phyloP scores from a whole-genome alignment of 164 flowering plant genomes.

The Platanus orientalis region DNA sequence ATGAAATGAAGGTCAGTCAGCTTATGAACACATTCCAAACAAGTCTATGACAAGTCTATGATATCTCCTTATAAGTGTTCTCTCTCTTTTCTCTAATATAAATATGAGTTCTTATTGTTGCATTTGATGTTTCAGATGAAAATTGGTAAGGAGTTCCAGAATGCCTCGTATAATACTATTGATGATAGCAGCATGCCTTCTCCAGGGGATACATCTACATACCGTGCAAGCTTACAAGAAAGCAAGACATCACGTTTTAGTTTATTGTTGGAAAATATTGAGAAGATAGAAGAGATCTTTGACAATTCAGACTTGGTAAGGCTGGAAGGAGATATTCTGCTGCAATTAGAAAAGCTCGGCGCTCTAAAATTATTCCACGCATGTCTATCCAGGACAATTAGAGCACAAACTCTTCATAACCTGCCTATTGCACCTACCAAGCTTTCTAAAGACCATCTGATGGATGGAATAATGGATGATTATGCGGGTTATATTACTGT shows the following conservation, averaged over 20 bases:
- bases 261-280: conserved; percentile 56
- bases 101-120: conserved; percentile 6
- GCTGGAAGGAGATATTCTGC: conserved; percentile 69
- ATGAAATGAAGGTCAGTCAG: conserved; percentile 40
- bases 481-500: conserved; percentile 20
- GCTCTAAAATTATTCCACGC: conserved; percentile 64
- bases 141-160: conserved; percentile 15
- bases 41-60: too few relatives aligned
- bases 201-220: conserved; percentile 20
- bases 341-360: conserved; percentile 70
- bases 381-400: conserved; percentile 46
- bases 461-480: conserved; percentile 6
- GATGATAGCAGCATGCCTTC: conserved; percentile 15
- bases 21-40: not conserved
- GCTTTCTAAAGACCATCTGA: conserved; percentile 14
- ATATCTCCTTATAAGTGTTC: not conserved
- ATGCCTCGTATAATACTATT: conserved; percentile 7
- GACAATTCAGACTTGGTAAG: conserved; percentile 36
- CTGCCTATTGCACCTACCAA: conserved; percentile 17
- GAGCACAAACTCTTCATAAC: conserved; percentile 23
- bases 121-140: conserved; percentile 29
- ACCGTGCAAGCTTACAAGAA: conserved; percentile 14
- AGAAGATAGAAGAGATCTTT: conserved; percentile 52
- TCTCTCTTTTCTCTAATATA: not conserved
- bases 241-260: conserved; percentile 30